Evolutionary conservation across 2,329 filamentous ascomycete genomes (phyloP).

Genomic region (Pleurostoma richardsiae): DNA sequence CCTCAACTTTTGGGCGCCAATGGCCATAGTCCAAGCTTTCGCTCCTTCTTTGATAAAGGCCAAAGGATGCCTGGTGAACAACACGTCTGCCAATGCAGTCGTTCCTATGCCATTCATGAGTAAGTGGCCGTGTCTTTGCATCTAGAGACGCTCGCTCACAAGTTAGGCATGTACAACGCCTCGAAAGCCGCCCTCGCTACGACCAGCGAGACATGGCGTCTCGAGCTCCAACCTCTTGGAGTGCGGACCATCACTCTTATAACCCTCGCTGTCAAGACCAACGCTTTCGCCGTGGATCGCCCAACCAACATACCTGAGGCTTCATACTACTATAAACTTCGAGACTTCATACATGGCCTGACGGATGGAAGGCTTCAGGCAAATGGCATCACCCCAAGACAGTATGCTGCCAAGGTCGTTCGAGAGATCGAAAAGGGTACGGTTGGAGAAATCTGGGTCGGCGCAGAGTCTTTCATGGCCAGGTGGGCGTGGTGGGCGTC

Average conservation of each 20-base stretch:
- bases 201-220: constrained; percentile 16
- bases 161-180: constrained; percentile 13
- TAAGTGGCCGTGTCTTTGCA: constrained; percentile 1
- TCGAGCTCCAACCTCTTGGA: constrained; percentile 19
- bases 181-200: constrained; percentile 18
- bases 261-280: not conserved
- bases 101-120: constrained; percentile 7
- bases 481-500: not conserved
- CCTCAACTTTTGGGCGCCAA: constrained; percentile 31
- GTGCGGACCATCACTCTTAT: constrained; percentile 18
- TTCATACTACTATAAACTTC: not conserved
- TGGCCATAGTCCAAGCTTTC: constrained; percentile 12
- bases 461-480: not conserved
- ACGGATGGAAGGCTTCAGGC: not conserved
- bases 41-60: constrained; percentile 18
- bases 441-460: not conserved
- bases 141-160: not conserved
- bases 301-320: not conserved
- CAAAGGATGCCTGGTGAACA: constrained; percentile 18
- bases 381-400: not conserved
- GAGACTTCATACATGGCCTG: not conserved
- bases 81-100: constrained; percentile 6
- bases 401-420: not conserved
- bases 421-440: not conserved
- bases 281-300: not conserved